Base-by-base conservation (phyloP, 768 basidiomycete species). In the Lactarius akahatsu region DNA sequence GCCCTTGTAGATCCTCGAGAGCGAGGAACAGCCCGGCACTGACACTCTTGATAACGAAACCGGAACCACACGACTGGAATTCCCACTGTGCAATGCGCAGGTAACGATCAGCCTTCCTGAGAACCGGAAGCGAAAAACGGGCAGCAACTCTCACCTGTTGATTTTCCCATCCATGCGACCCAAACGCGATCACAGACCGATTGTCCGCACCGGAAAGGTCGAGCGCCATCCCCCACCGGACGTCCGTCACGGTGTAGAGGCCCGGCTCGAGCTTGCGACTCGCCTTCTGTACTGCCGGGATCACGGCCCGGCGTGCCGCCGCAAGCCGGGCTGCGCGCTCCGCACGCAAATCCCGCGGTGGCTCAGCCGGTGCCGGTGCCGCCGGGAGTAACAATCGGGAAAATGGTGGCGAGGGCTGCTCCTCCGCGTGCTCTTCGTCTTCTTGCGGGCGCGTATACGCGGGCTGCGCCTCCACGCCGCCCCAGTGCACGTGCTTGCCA, bases 151-250 rank as follows among this genome's bases (percentile, higher is more conserved):
- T 52, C 26, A 69, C 70, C 65, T 63, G 70, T 32, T 71, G 70
- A 15, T 71, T 69, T 26, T 71, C 70, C 68, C 70, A 69, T 32
- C 68, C 70, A 47, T 71, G 70, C 36, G 62, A 47, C 9, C 59
- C 63, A 52, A 69, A 71, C 1, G 64, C 68, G 32, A 71, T 71
- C 43, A 59, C 58, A 10, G 70, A 66, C 36, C 62, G 54, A 34
- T 59, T 65, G 32, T 71, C 68, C n/a, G 55, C 68, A 15, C 65
- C 59, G 13, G 68, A 66, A 15, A 71, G 60, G 38, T 71, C 70
- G 61, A 71, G 68, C 32, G 68, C 59, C 62, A 62, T 62, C 15
- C 68, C 68, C 68, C 68, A 71, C 16, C 68, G 70, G 10, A 64
- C 62, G 36, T 71, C 70, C 41, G 68, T 66, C 36, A 54, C 52